Base-by-base conservation (phyloP, 352 stramenopile species). In the Pythium sp. region DNA sequence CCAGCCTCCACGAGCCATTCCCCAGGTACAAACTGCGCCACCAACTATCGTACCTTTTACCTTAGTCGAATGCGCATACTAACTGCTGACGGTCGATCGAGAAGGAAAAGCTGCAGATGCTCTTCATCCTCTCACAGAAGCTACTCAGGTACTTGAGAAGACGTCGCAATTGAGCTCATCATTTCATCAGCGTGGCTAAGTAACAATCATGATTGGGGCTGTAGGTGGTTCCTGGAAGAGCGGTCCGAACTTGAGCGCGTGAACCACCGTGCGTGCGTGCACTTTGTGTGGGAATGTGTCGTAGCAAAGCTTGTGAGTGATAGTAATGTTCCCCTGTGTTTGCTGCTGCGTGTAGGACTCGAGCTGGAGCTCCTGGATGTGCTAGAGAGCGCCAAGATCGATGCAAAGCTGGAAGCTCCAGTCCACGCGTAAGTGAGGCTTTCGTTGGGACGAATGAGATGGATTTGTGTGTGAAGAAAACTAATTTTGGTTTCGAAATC, bases 121-220 rank as follows among this genome's bases (percentile, higher is more conserved):
- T 82, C 49, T 75, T 82, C 51, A 62, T 77, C n/a, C 36, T 82
- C 26, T 67, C 64, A 6, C 75, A 82, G 49, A 82, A 82, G 64
- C 65, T 82, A 30, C 38, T 82, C 3, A 63, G 53, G 72, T 80
- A 36, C 22, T 38, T 38, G 7, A 46, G 15, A 46, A 6, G 12
- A 8, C 15, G 12, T 20, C 6, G 38, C 11, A 46, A 20, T 20
- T 46, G 38, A 46, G 38, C 38, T 46, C 38, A 12, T 46, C 38
- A 46, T 46, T 46, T 5, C 38, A 14, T 12, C 12, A 18, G 15
- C 5, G 15, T 15, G 15, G 38, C 38, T 20, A 9, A 54, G 12
- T 47, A 43, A 58, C 4, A 14, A 15, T 53, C 22, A 38, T 11
- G 38, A 22, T 15, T 38, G 14, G 36, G 5, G 15, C 0, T 24